These are phyloP conservation scores for Xerocomus spinulosus DNA, from an alignment of 768 basidiomycete species.

Conservation along the genomic window DNA sequence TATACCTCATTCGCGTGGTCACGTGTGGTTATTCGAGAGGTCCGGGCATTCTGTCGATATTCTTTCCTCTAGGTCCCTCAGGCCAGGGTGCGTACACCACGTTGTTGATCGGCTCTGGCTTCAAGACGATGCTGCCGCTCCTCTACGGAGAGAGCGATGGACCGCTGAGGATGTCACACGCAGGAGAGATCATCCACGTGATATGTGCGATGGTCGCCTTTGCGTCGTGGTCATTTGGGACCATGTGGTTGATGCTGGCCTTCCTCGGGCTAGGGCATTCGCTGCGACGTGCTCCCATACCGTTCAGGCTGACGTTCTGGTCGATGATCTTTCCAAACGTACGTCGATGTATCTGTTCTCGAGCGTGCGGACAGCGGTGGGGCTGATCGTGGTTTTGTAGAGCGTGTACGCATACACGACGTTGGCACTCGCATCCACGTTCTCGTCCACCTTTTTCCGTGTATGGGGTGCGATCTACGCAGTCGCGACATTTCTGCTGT, in stretches of 20 bases:
- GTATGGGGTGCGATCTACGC: conserved; percentile 56
- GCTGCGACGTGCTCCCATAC: conserved; percentile 37
- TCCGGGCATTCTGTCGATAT: conserved; percentile 49
- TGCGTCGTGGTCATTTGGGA: conserved; percentile 56
- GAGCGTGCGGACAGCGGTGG: background rate
- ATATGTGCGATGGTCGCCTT: conserved; percentile 47
- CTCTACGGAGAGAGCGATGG: conserved; percentile 27
- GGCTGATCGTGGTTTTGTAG: conserved; percentile 23
- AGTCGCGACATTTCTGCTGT: conserved; percentile 45
- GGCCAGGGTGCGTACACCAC: conserved; percentile 62
- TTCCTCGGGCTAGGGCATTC: conserved; percentile 45
- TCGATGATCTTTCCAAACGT: conserved; percentile 70
- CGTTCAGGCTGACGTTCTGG: conserved; percentile 61
- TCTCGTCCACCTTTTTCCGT: conserved; percentile 54
- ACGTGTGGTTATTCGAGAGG: conserved; percentile 51
- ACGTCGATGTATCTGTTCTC: conserved; percentile 12
- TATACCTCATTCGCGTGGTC: conserved; percentile 59
- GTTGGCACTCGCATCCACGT: conserved; percentile 43
- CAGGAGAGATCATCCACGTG: conserved; percentile 41
- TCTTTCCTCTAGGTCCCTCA: conserved; percentile 71
- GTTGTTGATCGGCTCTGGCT: conserved; percentile 50
- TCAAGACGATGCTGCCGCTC: conserved; percentile 36
- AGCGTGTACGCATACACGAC: conserved; percentile 68
- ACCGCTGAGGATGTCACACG: conserved; percentile 32
- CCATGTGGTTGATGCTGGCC: conserved; percentile 59